A percentile compares a stretch with the other conserved stretches of the same genome.
These are phyloP conservation scores for Tritrichomonas foetus DNA, from an alignment of 208 protist genomes.

Conservation along the genomic window DNA sequence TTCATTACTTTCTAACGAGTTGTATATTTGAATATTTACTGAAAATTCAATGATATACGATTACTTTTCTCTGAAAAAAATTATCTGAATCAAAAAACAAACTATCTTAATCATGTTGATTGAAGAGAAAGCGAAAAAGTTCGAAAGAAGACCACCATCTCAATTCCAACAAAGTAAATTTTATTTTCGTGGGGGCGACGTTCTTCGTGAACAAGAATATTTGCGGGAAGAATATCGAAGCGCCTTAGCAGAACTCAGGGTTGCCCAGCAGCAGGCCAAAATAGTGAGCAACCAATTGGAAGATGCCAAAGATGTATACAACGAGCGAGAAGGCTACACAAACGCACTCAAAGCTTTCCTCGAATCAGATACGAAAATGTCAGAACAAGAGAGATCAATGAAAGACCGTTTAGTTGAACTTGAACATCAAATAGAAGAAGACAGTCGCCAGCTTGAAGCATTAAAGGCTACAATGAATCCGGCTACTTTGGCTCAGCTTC, in stretches of 20 bases:
- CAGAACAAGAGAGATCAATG: not conserved
- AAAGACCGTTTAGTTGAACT: not conserved
- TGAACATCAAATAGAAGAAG: not conserved
- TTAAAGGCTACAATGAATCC: not conserved
- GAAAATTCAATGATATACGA: too few relatives aligned
- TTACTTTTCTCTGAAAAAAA: too few relatives aligned
- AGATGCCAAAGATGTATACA: not conserved
- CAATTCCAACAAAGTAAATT: not conserved
- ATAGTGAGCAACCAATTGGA: not conserved
- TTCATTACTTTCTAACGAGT: too few relatives aligned
- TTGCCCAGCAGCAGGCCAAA: not conserved
- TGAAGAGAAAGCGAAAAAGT: too few relatives aligned
- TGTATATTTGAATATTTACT: too few relatives aligned
- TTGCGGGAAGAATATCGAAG: not conserved
- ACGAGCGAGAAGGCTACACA: not conserved
- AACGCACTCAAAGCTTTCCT: not conserved
- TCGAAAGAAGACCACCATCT: not conserved
- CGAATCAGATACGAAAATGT: not conserved
- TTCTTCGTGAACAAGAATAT: not conserved
- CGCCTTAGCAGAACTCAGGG: not conserved
- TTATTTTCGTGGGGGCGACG: not conserved
- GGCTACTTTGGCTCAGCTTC: not conserved
- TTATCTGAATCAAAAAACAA: too few relatives aligned
- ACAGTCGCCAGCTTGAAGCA: not conserved
- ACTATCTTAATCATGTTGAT: too few relatives aligned